Percentiles rank a stretch among this genome's conserved stretches.
Conservation (phyloP, 164 flowering plant species). For the Vitis rupestris region DNA sequence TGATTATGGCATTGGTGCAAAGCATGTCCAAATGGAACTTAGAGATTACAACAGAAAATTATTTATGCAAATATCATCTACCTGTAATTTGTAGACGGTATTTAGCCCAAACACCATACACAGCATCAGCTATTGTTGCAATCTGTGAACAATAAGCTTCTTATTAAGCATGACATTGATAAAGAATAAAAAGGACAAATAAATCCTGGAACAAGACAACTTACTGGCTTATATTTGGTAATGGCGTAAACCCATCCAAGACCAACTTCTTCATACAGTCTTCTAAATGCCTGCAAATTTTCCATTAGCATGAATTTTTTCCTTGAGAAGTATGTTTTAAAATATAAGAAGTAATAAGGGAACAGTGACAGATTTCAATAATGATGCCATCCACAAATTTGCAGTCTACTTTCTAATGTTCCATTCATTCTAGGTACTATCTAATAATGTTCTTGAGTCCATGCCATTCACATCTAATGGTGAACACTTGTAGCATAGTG, state of each 20-base stretch:
- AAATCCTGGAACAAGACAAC: conserved; percentile 12
- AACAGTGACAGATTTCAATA: too few species aligned
- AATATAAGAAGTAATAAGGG: too few species aligned
- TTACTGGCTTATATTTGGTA: conserved; percentile 85
- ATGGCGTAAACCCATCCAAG: conserved; percentile 96
- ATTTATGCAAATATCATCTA: conserved; percentile 6
- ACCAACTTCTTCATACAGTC: conserved; percentile 85
- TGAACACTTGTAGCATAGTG: too few species aligned
- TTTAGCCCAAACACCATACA: conserved; percentile 71
- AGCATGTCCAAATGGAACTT: neutral
- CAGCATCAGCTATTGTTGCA: conserved; percentile 50
- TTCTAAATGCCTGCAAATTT: conserved; percentile 76
- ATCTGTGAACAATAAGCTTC: conserved; percentile 27
- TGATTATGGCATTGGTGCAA: neutral
- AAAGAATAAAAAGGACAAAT: neutral
- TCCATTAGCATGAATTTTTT: conserved; percentile 3
- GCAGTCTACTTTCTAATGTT: too few species aligned
- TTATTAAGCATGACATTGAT: neutral
- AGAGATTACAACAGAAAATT: neutral
- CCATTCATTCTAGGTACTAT: too few species aligned
- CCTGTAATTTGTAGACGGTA: conserved; percentile 73
- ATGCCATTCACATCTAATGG: too few species aligned
- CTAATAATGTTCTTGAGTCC: too few species aligned
- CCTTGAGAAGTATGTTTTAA: neutral
- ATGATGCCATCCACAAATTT: too few species aligned